phyloP scores from a whole-genome alignment of 306 rosid genomes.

The Sechiopsis laciniata region DNA sequence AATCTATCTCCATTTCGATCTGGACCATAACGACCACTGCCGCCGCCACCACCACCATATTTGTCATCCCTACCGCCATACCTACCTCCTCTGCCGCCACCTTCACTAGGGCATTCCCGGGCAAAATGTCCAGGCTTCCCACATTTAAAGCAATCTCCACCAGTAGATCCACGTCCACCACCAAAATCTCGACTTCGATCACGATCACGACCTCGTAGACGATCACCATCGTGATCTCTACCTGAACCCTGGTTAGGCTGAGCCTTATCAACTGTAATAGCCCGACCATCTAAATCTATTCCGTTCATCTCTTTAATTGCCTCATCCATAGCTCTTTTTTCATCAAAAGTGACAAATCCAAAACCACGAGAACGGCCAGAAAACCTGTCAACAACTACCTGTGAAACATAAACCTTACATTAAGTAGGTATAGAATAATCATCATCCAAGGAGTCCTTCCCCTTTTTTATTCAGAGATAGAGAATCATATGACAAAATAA shows the following conservation, averaged over 20 bases:
- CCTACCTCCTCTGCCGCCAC: conserved; percentile 73
- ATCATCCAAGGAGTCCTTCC: neutral
- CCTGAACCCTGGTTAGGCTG: conserved; percentile 91
- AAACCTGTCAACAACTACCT: conserved; percentile 98
- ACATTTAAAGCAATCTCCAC: conserved; percentile 94
- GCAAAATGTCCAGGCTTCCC: conserved; percentile 99
- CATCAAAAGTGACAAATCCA: conserved; percentile 99
- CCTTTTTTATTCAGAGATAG: neutral
- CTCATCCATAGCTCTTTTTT: conserved; percentile 91
- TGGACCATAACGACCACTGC: conserved; percentile 70
- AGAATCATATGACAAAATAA: neutral
- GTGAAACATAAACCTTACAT: conserved; percentile 6
- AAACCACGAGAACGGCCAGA: conserved; percentile 99
- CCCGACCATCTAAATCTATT: conserved; percentile 92
- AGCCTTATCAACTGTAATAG: conserved; percentile 94
- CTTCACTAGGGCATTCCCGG: conserved; percentile 92
- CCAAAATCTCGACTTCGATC: conserved; percentile 40
- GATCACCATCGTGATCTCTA: conserved; percentile 79
- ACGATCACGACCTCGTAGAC: conserved; percentile 47
- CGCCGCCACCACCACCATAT: conserved; percentile 31
- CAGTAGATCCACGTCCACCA: conserved; percentile 68
- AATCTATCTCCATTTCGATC: conserved; percentile 85
- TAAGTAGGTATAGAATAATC: neutral
- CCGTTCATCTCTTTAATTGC: conserved; percentile 97
- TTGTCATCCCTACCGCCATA: conserved; percentile 57